These are phyloP conservation scores for Mayamaea pseudoterrestris DNA, from an alignment of 108 stramenopile genomes.

Conservation along the genomic window DNA sequence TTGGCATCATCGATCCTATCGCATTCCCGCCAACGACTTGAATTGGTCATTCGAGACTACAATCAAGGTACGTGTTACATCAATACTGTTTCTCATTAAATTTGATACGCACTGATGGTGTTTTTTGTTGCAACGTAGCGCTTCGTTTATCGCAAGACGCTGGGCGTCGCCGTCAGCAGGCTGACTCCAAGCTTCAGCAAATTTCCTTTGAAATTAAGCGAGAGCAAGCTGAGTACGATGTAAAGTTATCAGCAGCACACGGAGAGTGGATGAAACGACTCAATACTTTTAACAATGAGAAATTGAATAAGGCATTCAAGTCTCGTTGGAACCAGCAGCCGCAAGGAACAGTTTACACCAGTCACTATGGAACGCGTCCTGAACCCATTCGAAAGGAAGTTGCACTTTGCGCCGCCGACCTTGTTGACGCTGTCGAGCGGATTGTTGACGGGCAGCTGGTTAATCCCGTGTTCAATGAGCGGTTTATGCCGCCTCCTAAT, in stretches of 20 bases:
- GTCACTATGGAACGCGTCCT: slow-evolving; percentile 8
- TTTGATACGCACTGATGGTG: too few relatives aligned
- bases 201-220: too few relatives aligned
- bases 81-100: too few relatives aligned
- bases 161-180: too few relatives aligned
- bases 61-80: slow-evolving; percentile 34
- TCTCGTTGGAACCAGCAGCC: slow-evolving; percentile 12
- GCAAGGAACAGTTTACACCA: slow-evolving; percentile 15
- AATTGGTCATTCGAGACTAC: slow-evolving; percentile 25
- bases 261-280: neutral
- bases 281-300: neutral
- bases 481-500: slow-evolving; percentile 37
- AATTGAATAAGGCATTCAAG: slow-evolving; percentile 9
- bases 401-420: slow-evolving; percentile 16
- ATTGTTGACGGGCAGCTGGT: slow-evolving; percentile 7
- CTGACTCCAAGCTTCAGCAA: too few relatives aligned
- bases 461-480: slow-evolving; percentile 4
- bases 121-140: too few relatives aligned
- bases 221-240: too few relatives aligned
- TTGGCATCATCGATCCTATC: slow-evolving; percentile 16
- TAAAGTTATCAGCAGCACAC: too few relatives aligned
- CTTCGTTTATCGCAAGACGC: too few relatives aligned
- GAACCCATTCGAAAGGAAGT: slow-evolving; percentile 9
- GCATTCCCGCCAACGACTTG: slow-evolving; percentile 13
- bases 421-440: slow-evolving; percentile 25